Conservation (phyloP, 148 eudicot species). For the Drosera capensis region DNA sequence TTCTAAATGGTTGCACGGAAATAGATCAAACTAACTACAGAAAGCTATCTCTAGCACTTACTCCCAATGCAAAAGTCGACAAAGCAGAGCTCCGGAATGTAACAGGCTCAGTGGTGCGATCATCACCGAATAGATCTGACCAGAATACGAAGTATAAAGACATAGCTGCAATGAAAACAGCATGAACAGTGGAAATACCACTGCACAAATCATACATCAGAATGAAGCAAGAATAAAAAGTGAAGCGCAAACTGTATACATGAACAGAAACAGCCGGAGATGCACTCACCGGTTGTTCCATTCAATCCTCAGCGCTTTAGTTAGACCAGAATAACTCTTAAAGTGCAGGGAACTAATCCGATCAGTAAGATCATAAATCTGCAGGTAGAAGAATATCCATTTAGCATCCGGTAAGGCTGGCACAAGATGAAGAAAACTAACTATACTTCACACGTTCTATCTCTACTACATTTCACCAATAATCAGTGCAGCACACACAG, state of each 20-base stretch:
- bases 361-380: constrained; percentile 75
- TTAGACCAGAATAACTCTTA: constrained; percentile 53
- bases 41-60: constrained; percentile 43
- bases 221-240: neutral
- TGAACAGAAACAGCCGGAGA: neutral
- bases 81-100: constrained; percentile 70
- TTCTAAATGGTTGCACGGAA: neutral
- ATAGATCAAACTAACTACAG: neutral
- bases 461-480: neutral
- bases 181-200: constrained; percentile 81
- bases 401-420: constrained; percentile 1
- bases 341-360: constrained; percentile 61
- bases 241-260: neutral
- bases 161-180: constrained; percentile 65
- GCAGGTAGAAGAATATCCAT: constrained; percentile 8
- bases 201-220: constrained; percentile 22
- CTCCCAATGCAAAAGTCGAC: constrained; percentile 78
- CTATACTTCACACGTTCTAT: neutral
- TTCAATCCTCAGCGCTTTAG: constrained; percentile 64
- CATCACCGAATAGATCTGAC: constrained; percentile 82
- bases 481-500: too few species aligned
- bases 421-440: neutral
- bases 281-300: constrained; percentile 81
- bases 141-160: constrained; percentile 88
- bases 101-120: constrained; percentile 23